These are phyloP conservation scores for Trematosphaeria pertusa DNA, from an alignment of 2,329 filamentous ascomycete genomes.

Conservation along the genomic window DNA sequence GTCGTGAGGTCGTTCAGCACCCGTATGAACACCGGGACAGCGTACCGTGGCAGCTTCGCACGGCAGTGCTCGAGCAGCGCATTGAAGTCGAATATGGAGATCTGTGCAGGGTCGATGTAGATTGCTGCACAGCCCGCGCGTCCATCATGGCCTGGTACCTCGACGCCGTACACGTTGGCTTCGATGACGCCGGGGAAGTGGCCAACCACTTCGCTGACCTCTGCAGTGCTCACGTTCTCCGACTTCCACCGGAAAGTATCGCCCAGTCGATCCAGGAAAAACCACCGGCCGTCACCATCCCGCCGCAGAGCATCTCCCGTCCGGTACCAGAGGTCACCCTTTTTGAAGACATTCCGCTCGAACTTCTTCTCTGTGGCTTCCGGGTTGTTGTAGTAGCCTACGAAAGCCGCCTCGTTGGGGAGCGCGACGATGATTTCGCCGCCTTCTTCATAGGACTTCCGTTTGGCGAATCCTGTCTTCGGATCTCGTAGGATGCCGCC, in stretches of 20 bases:
- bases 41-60: slow-evolving; percentile 71
- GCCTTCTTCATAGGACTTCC: slow-evolving; percentile 69
- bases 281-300: slow-evolving; percentile 55
- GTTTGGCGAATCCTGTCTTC: slow-evolving; percentile 70
- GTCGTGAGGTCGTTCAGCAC: slow-evolving; percentile 65
- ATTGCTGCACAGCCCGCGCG: slow-evolving; percentile 65
- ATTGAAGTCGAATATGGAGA: slow-evolving; percentile 58
- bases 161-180: slow-evolving; percentile 59
- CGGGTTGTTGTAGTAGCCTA: slow-evolving; percentile 73
- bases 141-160: slow-evolving; percentile 55
- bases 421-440: slow-evolving; percentile 78
- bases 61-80: slow-evolving; percentile 66
- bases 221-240: slow-evolving; percentile 58
- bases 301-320: slow-evolving; percentile 56
- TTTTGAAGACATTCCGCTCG: slow-evolving; percentile 54
- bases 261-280: slow-evolving; percentile 57
- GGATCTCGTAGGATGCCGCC: slow-evolving; percentile 71
- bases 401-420: slow-evolving; percentile 64
- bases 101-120: slow-evolving; percentile 60
- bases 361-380: slow-evolving; percentile 68
- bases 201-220: slow-evolving; percentile 56
- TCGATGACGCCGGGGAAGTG: slow-evolving; percentile 53
- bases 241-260: slow-evolving; percentile 60
- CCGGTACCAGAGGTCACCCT: slow-evolving; percentile 58
- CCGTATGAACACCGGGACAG: slow-evolving; percentile 76